Conservation (phyloP, 2,329 filamentous ascomycete genomes). For the Shiraia bambusicola region DNA sequence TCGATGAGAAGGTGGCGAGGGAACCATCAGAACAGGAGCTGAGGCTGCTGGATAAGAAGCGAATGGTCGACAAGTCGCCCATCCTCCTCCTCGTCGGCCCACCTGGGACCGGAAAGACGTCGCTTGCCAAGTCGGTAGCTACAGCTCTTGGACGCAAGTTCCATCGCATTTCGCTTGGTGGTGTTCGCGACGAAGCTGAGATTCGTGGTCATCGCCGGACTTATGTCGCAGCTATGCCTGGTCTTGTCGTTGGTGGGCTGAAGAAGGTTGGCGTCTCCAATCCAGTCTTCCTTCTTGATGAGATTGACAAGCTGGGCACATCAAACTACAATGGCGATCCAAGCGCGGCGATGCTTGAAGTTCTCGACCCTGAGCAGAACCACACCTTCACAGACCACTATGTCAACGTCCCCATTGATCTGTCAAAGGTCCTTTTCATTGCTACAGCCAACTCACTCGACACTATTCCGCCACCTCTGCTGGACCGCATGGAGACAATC, state of each 20-base stretch:
- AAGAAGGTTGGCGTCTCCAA: conserved; percentile 96
- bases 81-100: conserved; percentile 92
- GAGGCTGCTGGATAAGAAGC: conserved; percentile 74
- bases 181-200: conserved; percentile 93
- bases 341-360: conserved; percentile 95
- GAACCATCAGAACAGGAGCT: conserved; percentile 58
- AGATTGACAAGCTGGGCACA: conserved; percentile 94
- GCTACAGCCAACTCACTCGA: conserved; percentile 94
- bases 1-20: conserved; percentile 44
- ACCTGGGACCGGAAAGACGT: conserved; percentile 94
- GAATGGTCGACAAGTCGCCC: conserved; percentile 90
- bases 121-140: conserved; percentile 88
- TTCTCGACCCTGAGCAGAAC: conserved; percentile 96
- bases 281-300: conserved; percentile 91
- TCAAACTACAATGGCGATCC: conserved; percentile 94
- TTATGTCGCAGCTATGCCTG: conserved; percentile 98
- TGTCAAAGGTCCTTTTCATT: conserved; percentile 96
- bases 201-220: conserved; percentile 93
- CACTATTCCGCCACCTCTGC: conserved; percentile 87
- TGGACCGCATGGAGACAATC: conserved; percentile 97
- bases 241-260: conserved; percentile 86
- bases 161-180: conserved; percentile 93
- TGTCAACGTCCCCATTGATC: conserved; percentile 89
- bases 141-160: conserved; percentile 92
- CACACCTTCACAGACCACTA: conserved; percentile 95